phyloP scores from a whole-genome alignment of 495 filamentous ascomycete species.

The Penicillium canariense region DNA sequence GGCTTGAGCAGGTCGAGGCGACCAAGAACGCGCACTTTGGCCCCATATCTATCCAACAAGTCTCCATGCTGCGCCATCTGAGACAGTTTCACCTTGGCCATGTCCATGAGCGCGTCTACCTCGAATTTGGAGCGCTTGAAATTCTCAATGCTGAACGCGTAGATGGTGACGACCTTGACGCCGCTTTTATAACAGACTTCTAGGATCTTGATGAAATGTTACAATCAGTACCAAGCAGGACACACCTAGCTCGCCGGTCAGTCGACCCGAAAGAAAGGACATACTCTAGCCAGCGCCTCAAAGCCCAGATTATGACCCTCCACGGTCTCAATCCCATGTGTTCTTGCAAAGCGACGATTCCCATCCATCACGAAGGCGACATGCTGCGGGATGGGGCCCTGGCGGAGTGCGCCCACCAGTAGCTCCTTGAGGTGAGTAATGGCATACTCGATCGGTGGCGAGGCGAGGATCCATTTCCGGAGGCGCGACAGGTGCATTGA shows the following conservation, averaged over 20 bases:
- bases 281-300: constrained; percentile 83
- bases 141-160: constrained; percentile 98
- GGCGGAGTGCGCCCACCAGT: constrained; percentile 80
- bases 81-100: constrained; percentile 88
- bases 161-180: constrained; percentile 91
- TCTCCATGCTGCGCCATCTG: constrained; percentile 93
- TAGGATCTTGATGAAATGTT: constrained; percentile 59
- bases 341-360: constrained; percentile 85
- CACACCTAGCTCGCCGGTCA: constrained; percentile 7
- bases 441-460: constrained; percentile 84
- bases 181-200: constrained; percentile 98
- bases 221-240: not conserved
- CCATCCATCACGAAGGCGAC: constrained; percentile 99
- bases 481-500: constrained; percentile 69
- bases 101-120: constrained; percentile 95
- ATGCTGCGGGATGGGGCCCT: constrained; percentile 90
- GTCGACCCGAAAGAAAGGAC: not conserved
- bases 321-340: constrained; percentile 89
- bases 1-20: constrained; percentile 74
- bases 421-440: constrained; percentile 70
- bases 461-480: constrained; percentile 83
- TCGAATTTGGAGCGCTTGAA: constrained; percentile 98
- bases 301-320: constrained; percentile 97
- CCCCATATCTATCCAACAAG: constrained; percentile 88
- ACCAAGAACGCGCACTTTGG: constrained; percentile 78